A percentile compares a stretch with the other conserved stretches of the same genome.
phyloP scores from a whole-genome alignment of 139 green algal species.

The Pleodorina starrii region DNA sequence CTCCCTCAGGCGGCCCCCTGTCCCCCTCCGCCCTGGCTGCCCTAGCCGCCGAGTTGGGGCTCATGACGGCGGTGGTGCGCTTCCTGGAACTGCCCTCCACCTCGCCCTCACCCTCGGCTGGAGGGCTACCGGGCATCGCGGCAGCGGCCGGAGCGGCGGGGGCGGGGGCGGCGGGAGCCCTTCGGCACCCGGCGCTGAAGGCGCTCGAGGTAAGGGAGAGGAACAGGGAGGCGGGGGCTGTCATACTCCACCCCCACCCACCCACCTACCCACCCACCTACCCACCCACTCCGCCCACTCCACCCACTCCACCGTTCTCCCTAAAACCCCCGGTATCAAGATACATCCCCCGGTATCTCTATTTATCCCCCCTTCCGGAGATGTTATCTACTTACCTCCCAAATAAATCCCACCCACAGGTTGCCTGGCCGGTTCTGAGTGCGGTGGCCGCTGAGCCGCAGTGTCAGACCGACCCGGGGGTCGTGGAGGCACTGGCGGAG shows the following conservation, averaged over 20 bases:
- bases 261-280: too few relatives aligned
- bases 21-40: slow-evolving; percentile 29
- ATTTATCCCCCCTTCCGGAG: too few relatives aligned
- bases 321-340: slow-evolving; percentile 17
- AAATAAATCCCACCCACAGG: slow-evolving; percentile 62
- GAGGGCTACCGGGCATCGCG: neutral
- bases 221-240: neutral
- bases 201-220: neutral
- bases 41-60: slow-evolving; percentile 64
- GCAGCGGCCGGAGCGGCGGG: too few relatives aligned
- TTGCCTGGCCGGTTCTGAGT: slow-evolving; percentile 60
- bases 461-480: slow-evolving; percentile 56
- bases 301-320: neutral
- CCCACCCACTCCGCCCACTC: too few relatives aligned
- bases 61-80: slow-evolving; percentile 64
- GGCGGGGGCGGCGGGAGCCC: too few relatives aligned
- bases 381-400: too few relatives aligned
- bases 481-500: slow-evolving; percentile 66
- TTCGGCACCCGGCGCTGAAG: slow-evolving; percentile 21
- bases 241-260: too few relatives aligned
- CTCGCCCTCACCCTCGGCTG: neutral
- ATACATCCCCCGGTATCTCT: too few relatives aligned
- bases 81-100: slow-evolving; percentile 47
- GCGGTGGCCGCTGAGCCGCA: slow-evolving; percentile 54
- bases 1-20: neutral